Evolutionary conservation across 208 protist species (phyloP), one percentile per base, ranked within the genome.

Genomic region (Leishmania aethiopica): DNA sequence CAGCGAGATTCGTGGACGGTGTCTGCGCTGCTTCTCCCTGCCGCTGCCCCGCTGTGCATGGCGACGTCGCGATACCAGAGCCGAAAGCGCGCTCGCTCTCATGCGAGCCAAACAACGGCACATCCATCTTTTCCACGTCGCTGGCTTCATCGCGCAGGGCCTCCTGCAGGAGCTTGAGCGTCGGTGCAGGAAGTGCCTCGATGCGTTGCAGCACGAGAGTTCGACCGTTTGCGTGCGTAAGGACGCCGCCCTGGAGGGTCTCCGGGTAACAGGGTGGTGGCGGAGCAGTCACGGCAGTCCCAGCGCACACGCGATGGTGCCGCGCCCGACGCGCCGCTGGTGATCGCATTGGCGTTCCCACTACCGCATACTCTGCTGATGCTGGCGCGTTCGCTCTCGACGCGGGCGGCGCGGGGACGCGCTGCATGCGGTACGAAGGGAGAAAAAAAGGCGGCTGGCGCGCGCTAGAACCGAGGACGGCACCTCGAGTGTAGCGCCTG

Each of bases 111-210:
- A 25, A 28, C 19, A 25, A 42, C 3, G 57, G 2, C 19, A 35
- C 37, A 17, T 37, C 19, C 53, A n/a, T 4, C 19, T 22, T 13
- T 59, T 37, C 75, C 35, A n/a, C 55, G 13, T 79, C 45, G 13
- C 49, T 40, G 1, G 47, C 13, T 45, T 75, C 64, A 28, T 70
- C 59, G n/a, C 81, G 70, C n/a, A 93, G 71, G 0, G 83, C 70
- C 11, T 88, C 84, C 78, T 88, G 89, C 49, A 93, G 82, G 37
- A 93, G 49, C 83, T 78, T 84, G 22, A 93, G 75, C 6, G 90
- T 88, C 22, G 66, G 79, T 35, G 75, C 57, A 2, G 83, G 78
- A 13, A 90, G n/a, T 0, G 45, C n/a, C 75, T 94, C 91, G 3
- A 91, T 47, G 15, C 75, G 69, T 25, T 88, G 83, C 64, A 92